These are phyloP conservation scores for Neonectria ditissima DNA, from an alignment of 2,329 filamentous ascomycete genomes.

Conservation along the genomic window DNA sequence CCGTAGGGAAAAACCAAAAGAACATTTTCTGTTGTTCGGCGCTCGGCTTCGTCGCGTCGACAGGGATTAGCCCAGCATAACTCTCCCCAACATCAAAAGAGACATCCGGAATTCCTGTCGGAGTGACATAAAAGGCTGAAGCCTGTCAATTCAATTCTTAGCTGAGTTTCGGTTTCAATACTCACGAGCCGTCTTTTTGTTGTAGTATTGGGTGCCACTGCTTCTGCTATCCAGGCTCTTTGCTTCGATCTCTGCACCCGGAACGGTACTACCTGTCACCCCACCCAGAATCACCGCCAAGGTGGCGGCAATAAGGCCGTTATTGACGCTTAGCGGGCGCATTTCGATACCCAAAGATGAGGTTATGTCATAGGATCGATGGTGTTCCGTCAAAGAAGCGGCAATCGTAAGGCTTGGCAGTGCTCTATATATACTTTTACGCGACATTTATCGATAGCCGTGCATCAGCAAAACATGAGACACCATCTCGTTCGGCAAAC, in stretches of 20 bases:
- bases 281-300: not conserved
- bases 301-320: not conserved
- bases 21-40: slow-evolving; percentile 35
- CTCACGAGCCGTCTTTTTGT: slow-evolving; percentile 12
- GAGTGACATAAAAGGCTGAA: slow-evolving; percentile 1
- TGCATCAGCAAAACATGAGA: too few species aligned
- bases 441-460: not conserved
- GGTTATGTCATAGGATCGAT: not conserved
- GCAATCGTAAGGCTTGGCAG: not conserved
- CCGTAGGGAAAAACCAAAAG: slow-evolving; percentile 41
- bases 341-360: not conserved
- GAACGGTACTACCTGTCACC: not conserved
- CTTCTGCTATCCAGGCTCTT: not conserved
- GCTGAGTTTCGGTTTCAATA: not conserved
- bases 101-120: slow-evolving; percentile 18
- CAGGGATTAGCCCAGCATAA: slow-evolving; percentile 27
- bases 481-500: slow-evolving; percentile 3
- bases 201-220: slow-evolving; percentile 16
- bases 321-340: not conserved
- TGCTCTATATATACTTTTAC: not conserved
- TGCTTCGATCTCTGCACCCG: not conserved
- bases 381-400: not conserved
- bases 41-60: slow-evolving; percentile 16
- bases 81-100: slow-evolving; percentile 26
- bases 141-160: not conserved